These are phyloP conservation scores for Rosa multiflora DNA, from an alignment of 306 rosid genomes.

Conservation along the genomic window DNA sequence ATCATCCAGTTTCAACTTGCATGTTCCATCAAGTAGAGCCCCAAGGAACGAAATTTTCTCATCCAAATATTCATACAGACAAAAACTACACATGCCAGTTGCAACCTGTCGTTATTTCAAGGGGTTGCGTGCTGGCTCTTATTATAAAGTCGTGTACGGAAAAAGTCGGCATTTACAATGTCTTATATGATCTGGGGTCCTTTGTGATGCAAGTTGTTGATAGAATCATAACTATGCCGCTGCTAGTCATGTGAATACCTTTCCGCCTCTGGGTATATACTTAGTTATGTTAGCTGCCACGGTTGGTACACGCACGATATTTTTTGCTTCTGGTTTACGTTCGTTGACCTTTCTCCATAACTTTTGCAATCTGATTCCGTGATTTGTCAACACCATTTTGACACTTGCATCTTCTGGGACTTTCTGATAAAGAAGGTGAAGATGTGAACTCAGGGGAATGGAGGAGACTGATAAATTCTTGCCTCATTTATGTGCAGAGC, in stretches of 20 bases:
- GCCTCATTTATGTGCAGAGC: background rate
- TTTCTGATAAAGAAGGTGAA: background rate
- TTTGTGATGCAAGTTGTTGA: background rate
- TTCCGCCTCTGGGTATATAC: background rate
- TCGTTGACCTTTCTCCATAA: background rate
- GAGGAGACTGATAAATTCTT: background rate
- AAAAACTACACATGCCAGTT: background rate
- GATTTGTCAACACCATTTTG: slow-evolving; percentile 4
- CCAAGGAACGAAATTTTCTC: background rate
- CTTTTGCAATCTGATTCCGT: background rate
- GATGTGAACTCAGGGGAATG: background rate
- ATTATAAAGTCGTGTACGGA: slow-evolving; percentile 1
- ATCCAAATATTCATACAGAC: background rate
- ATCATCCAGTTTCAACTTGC: slow-evolving; percentile 3
- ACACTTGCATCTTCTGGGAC: background rate
- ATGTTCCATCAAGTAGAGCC: background rate
- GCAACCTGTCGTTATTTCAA: background rate
- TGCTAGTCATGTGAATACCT: background rate
- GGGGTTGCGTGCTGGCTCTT: background rate
- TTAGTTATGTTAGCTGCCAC: background rate
- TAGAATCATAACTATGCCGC: background rate
- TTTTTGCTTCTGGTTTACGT: background rate
- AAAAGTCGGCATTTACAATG: background rate
- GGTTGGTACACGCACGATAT: background rate
- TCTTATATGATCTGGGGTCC: background rate